Conservation (phyloP, 2,329 filamentous ascomycete genomes). For the Myrmaecium sp. region DNA sequence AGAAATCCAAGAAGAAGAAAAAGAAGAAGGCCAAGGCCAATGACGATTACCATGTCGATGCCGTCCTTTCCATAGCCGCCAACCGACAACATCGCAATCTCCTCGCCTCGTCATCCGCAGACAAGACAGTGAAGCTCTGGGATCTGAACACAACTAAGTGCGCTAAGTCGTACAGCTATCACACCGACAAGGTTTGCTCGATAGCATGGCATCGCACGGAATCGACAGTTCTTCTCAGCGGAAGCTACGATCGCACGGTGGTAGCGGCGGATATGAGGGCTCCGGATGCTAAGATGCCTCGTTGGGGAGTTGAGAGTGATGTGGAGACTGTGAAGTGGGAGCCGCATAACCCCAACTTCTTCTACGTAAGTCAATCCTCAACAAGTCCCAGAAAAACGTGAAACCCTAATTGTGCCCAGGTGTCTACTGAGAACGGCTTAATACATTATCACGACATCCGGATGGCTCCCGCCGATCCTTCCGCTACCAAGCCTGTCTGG, state of each 20-base stretch:
- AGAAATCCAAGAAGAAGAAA: conserved; percentile 56
- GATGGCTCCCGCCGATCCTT: conserved; percentile 53
- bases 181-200: conserved; percentile 96
- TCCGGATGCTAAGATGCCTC: conserved; percentile 60
- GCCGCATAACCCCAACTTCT: conserved; percentile 79
- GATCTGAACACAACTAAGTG: conserved; percentile 83
- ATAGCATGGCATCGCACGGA: conserved; percentile 83
- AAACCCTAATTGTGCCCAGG: conserved; percentile 15
- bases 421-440: conserved; percentile 75
- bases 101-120: conserved; percentile 83
- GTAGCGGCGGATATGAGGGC: conserved; percentile 95
- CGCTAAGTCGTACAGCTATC: conserved; percentile 88
- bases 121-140: conserved; percentile 97
- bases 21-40: conserved; percentile 82
- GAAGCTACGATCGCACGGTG: conserved; percentile 86
- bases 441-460: conserved; percentile 86
- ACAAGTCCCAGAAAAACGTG: neutral
- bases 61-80: conserved; percentile 75
- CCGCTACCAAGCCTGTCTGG: conserved; percentile 74
- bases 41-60: conserved; percentile 84
- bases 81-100: conserved; percentile 91
- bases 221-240: conserved; percentile 75
- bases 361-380: conserved; percentile 47
- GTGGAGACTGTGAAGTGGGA: conserved; percentile 90
- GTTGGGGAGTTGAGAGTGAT: conserved; percentile 91